Evolutionary conservation across 2,329 filamentous ascomycete genomes (phyloP), one percentile per base, ranked within the genome.

Genomic region (Pyricularia grisea): DNA sequence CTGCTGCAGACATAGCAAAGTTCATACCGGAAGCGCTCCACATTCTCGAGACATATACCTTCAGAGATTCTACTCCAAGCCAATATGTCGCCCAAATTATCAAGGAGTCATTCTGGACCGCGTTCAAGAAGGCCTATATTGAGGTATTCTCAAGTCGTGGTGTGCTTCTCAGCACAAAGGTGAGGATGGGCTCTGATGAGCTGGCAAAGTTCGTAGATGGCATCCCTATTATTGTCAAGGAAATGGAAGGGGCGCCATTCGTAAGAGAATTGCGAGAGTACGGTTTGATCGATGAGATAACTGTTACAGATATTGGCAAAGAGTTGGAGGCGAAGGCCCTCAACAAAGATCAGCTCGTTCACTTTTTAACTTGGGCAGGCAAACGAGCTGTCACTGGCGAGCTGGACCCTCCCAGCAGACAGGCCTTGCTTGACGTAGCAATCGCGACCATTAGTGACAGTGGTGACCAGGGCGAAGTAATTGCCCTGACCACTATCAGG

Each of bases 91-190:
- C 93, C 0, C 88, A 93, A 75, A 90, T 92, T 71, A 92, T 99
- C 68, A 94, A 97, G 75, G 92, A 97, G 78, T 92, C 93, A 0
- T 99, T 99, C 77, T 99, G 95, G 95, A 96, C 89, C 50, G 94
- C 92, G 71, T 95, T 92, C 75, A 90, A 88, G 76, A 90, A 90
- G 72, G 88, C 92, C 2, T 90, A 88, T 0, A 93, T 98, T 69
- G 94, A 97, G 75, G 86, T 97, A 7, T 89, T 96, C 72, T 97
- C 94, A 1, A 97, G 91, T 25, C 88, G 90, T 70, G 96, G 96
- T 69, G 89, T 99, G 7, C 83, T 97, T 68, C 88, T 91, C n/a
- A 96, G 92, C 50, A 88, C 91, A 14, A 86, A 91, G 73, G 92
- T 97, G 50, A 91, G 95, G 42, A 86, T 97, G 73, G 91, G 82